Evolutionary conservation across 495 filamentous ascomycete genomes (phyloP).

Genomic region (Tuber microsphaerosporum): DNA sequence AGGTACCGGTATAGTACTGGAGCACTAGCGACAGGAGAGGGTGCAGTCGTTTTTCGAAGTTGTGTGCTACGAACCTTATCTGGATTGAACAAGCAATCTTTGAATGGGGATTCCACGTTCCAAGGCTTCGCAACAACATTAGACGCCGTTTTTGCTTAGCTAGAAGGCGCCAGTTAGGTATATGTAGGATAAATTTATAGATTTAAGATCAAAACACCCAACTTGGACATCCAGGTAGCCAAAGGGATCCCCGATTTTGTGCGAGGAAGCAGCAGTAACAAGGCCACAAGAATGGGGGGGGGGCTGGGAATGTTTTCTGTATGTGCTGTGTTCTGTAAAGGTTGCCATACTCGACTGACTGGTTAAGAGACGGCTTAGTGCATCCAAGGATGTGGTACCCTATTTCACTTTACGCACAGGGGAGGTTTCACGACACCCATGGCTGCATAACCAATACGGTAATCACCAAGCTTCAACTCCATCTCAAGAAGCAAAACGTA

Average conservation of each 20-base stretch:
- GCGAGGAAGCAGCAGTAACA: neutral
- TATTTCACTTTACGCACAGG: slow-evolving; percentile 23
- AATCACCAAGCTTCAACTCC: slow-evolving; percentile 6
- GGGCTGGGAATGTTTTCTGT: slow-evolving; percentile 20
- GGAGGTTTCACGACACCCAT: neutral
- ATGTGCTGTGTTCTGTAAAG: neutral
- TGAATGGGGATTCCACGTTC: neutral
- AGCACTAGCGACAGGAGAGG: slow-evolving; percentile 21
- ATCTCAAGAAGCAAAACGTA: neutral
- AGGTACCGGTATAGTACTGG: slow-evolving; percentile 29
- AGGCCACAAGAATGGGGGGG: neutral
- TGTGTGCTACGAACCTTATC: slow-evolving; percentile 17
- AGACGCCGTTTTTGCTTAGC: neutral
- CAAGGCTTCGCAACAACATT: neutral
- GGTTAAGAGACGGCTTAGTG: slow-evolving; percentile 24
- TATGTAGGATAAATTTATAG: too few species aligned
- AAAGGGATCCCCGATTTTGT: neutral
- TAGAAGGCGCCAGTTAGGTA: too few species aligned
- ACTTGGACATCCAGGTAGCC: neutral
- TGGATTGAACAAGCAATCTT: neutral
- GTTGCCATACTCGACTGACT: neutral
- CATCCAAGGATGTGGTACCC: slow-evolving; percentile 32
- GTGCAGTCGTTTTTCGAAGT: slow-evolving; percentile 32
- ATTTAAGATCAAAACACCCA: neutral
- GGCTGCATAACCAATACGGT: neutral